Conservation (phyloP, 2,329 filamentous ascomycete species). For the Graphiopsis chlorocephala region DNA sequence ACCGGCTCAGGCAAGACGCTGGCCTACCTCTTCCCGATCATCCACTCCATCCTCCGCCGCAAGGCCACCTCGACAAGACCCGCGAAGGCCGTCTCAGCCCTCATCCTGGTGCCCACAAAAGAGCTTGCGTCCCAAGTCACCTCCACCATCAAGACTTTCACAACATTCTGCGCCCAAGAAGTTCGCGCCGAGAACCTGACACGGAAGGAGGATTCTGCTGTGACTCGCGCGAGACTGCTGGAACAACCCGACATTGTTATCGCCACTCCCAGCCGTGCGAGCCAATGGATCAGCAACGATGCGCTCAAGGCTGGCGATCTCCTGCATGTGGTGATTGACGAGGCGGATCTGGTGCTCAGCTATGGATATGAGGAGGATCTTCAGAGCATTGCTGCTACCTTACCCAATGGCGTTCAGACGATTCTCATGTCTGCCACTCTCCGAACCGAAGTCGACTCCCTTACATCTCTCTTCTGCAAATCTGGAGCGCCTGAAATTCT, state of each 20-base stretch:
- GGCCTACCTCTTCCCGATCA: slow-evolving; percentile 87
- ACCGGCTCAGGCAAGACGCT: slow-evolving; percentile 97
- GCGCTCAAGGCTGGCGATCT: slow-evolving; percentile 69
- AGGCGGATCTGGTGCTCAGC: slow-evolving; percentile 87
- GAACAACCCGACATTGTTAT: slow-evolving; percentile 87
- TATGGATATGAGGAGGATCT: slow-evolving; percentile 94
- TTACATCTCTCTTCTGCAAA: slow-evolving; percentile 82
- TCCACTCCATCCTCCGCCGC: slow-evolving; percentile 76
- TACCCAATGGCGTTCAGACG: slow-evolving; percentile 85
- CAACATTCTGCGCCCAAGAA: slow-evolving; percentile 80
- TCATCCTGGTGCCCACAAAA: slow-evolving; percentile 90
- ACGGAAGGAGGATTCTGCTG: slow-evolving; percentile 83
- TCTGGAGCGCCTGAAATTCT: slow-evolving; percentile 66
- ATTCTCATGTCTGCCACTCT: slow-evolving; percentile 93
- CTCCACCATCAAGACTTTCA: slow-evolving; percentile 72
- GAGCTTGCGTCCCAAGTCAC: slow-evolving; percentile 91
- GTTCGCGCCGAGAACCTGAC: slow-evolving; percentile 81
- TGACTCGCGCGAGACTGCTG: slow-evolving; percentile 81
- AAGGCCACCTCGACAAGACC: slow-evolving; percentile 60
- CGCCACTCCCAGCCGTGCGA: slow-evolving; percentile 82
- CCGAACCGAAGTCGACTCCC: slow-evolving; percentile 77
- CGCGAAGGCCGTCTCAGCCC: slow-evolving; percentile 58
- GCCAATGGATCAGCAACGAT: slow-evolving; percentile 70
- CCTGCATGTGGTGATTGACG: slow-evolving; percentile 81
- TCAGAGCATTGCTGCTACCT: slow-evolving; percentile 69